Base-by-base conservation (phyloP, 1,284 basidiomycete genomes). In the Anthracocystis panici-leucophaei region DNA sequence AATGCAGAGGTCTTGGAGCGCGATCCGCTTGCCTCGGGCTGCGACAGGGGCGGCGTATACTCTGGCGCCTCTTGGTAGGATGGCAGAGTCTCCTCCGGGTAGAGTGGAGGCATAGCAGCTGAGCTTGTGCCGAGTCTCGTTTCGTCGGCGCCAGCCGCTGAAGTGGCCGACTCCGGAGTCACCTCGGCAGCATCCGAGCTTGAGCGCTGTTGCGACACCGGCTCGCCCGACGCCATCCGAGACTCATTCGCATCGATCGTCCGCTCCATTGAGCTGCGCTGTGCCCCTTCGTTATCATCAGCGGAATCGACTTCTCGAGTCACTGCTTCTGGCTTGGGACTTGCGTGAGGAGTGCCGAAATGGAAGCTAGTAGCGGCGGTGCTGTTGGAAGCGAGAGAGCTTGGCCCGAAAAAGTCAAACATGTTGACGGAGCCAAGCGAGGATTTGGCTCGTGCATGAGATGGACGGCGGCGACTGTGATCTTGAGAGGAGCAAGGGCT, bases 321-420 rank as follows among this genome's bases (percentile, higher is more conserved):
- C 0, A 23, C 54, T 41, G 20, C 9, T 0, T 14, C 38, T 5
- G 42, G 42, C 56, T 67, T 71, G 3, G 73, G 64, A 42, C 64
- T 75, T 18, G 23, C 49, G 14, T 35, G 29, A 8, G 74, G 65
- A 33, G 69, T 72, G 42, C 65, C 69, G 12, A 68, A 66, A 10
- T 71, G 55, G 46, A 71, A 67, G 62, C 74, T 76, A 11, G 68
- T 76, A 18, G 69, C 75, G 29, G 53, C 65, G 18, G 75, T 77
- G 41, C 58, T 46, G 48, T 61, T 63, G 16, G 70, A 73, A 18
- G 69, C 57, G 18, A 77, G 40, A 1, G 75, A 77, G 61, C 75
- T 77, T 21, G 75, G 70, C 1, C 70, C 65, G 41, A 77, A 77
- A 49, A 77, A 77, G 41, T 73, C 75, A 20, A 64, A 73, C 52